These are phyloP conservation scores for Somion occarium DNA, from an alignment of 1,284 basidiomycete species.

Conservation along the genomic window DNA sequence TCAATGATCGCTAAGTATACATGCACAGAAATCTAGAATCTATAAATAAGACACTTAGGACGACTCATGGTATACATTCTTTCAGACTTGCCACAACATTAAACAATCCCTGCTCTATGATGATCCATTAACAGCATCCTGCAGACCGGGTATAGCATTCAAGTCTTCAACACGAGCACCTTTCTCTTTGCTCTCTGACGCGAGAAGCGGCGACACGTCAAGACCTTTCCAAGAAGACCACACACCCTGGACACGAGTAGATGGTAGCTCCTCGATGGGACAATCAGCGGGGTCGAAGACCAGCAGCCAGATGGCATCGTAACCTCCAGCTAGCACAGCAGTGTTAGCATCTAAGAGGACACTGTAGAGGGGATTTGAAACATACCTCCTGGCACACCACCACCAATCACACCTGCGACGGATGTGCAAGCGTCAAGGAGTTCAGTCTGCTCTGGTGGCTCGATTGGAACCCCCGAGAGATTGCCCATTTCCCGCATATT, in stretches of 20 bases:
- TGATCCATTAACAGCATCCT: constrained; percentile 44
- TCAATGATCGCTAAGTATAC: too few relatives aligned
- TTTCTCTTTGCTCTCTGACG: constrained; percentile 68
- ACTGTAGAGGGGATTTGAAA: constrained; percentile 10
- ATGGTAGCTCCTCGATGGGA: constrained; percentile 33
- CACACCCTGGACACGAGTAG: constrained; percentile 55
- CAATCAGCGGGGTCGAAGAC: constrained; percentile 60
- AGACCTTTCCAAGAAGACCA: constrained; percentile 75
- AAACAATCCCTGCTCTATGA: too few relatives aligned
- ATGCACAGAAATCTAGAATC: too few relatives aligned
- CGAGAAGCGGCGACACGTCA: constrained; percentile 76
- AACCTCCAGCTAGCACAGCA: constrained; percentile 76
- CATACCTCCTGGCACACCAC: constrained; percentile 93
- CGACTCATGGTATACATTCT: too few relatives aligned
- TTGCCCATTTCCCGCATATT: constrained; percentile 89
- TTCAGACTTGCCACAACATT: too few relatives aligned
- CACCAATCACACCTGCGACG: constrained; percentile 84
- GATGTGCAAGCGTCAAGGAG: constrained; percentile 81
- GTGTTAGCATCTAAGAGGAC: neutral
- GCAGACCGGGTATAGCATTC: constrained; percentile 59
- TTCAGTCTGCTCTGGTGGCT: constrained; percentile 84
- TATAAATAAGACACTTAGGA: too few relatives aligned
- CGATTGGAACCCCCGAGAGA: constrained; percentile 80
- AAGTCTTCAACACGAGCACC: constrained; percentile 67
- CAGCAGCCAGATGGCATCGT: constrained; percentile 94